Evolutionary conservation across 129 eudicot species (phyloP).

Genomic region (Escallonia rubra): DNA sequence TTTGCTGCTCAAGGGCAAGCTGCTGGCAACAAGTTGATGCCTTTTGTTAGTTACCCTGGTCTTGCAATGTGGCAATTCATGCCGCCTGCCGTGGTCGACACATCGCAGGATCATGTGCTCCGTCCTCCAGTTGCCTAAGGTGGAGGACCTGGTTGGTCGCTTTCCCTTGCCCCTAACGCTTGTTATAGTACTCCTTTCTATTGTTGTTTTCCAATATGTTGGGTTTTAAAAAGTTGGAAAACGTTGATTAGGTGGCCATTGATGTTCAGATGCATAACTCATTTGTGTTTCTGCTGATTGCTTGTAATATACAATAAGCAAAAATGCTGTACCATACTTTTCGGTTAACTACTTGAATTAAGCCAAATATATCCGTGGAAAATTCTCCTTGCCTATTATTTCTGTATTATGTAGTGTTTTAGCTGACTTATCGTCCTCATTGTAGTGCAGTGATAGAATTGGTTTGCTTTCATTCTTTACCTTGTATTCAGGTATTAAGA

Average conservation of each 20-base stretch:
- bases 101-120: constrained; percentile 74
- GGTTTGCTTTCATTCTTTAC: too few relatives aligned
- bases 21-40: constrained; percentile 67
- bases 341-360: not conserved
- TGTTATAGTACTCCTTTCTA: not conserved
- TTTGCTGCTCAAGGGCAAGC: constrained; percentile 55
- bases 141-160: constrained; percentile 18
- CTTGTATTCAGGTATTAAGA: too few relatives aligned
- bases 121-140: constrained; percentile 80
- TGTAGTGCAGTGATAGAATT: too few relatives aligned
- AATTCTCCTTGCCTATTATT: too few relatives aligned
- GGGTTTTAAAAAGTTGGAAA: constrained; percentile 8
- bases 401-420: too few relatives aligned
- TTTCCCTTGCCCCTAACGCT: constrained; percentile 6
- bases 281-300: constrained; percentile 11
- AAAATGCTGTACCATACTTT: too few relatives aligned
- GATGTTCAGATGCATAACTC: constrained; percentile 2
- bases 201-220: constrained; percentile 17
- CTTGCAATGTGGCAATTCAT: constrained; percentile 91
- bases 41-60: constrained; percentile 65
- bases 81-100: constrained; percentile 78
- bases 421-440: too few relatives aligned
- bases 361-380: not conserved
- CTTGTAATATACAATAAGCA: constrained; percentile 23
- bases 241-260: constrained; percentile 16